Evolutionary conservation across 768 basidiomycete genomes (phyloP).

Genomic region (Daedalea quercina): DNA sequence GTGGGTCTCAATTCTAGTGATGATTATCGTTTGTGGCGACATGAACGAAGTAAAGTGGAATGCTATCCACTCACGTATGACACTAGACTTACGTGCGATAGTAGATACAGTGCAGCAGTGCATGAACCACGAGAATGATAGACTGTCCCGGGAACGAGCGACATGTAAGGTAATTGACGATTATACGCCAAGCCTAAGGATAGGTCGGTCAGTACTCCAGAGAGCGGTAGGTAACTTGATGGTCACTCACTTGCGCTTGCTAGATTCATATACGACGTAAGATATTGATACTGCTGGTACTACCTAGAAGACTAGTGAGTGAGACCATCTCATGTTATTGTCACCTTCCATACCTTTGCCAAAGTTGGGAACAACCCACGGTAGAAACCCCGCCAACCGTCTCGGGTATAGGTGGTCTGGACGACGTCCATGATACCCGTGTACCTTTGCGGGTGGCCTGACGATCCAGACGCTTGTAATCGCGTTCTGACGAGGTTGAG

Average conservation of each 20-base stretch:
- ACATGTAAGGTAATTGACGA: slow-evolving; percentile 10
- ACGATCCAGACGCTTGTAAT: slow-evolving; percentile 92
- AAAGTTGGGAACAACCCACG: slow-evolving; percentile 87
- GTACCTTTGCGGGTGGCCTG: slow-evolving; percentile 90
- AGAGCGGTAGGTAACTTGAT: background rate
- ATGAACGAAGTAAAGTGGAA: too few species aligned
- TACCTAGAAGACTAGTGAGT: slow-evolving; percentile 44
- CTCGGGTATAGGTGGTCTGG: slow-evolving; percentile 68
- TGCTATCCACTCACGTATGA: too few species aligned
- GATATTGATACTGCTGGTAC: slow-evolving; percentile 96
- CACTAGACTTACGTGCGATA: slow-evolving; percentile 5
- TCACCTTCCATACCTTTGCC: slow-evolving; percentile 59
- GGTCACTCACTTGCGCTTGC: slow-evolving; percentile 61
- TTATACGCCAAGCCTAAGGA: slow-evolving; percentile 45
- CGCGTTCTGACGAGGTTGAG: slow-evolving; percentile 89
- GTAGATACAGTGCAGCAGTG: slow-evolving; percentile 13
- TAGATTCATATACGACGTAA: slow-evolving; percentile 89
- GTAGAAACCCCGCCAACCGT: slow-evolving; percentile 95
- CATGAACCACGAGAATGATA: background rate
- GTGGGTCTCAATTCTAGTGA: too few species aligned
- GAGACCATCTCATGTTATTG: background rate
- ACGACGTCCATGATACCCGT: slow-evolving; percentile 84
- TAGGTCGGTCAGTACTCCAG: too few species aligned
- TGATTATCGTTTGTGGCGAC: too few species aligned
- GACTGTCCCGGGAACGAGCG: background rate